Percentiles rank a stretch among this genome's conserved stretches.
phyloP scores from a whole-genome alignment of 352 stramenopile species.

The Blastocystis sp. region DNA sequence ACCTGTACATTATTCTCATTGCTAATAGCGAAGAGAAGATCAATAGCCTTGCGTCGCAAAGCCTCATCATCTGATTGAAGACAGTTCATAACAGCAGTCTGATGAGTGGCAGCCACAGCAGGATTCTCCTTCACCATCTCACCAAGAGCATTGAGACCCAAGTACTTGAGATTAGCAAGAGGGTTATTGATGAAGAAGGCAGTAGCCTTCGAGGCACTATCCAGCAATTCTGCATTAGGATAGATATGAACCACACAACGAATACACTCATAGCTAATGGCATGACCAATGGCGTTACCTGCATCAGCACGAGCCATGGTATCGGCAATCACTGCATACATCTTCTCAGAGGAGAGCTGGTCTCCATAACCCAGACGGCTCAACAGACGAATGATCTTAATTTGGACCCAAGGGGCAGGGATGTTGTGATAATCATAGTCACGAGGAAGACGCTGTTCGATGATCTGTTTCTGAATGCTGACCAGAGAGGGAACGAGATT shows the following conservation, averaged over 20 bases:
- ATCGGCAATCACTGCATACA: slow-evolving; percentile 98
- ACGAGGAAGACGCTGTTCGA: slow-evolving; percentile 92
- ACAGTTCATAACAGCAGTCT: slow-evolving; percentile 99
- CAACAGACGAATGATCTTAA: slow-evolving; percentile 92
- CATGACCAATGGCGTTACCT: slow-evolving; percentile 98
- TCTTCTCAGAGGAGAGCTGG: slow-evolving; percentile 88
- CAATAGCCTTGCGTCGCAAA: slow-evolving; percentile 88
- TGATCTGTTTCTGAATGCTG: slow-evolving; percentile 99
- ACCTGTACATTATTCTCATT: slow-evolving; percentile 99
- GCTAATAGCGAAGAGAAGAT: slow-evolving; percentile 91
- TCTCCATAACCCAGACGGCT: slow-evolving; percentile 88
- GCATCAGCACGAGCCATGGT: slow-evolving; percentile 96
- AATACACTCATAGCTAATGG: slow-evolving; percentile 99
- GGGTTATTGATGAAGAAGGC: slow-evolving; percentile 89
- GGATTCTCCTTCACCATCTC: slow-evolving; percentile 93
- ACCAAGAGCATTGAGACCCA: slow-evolving; percentile 96
- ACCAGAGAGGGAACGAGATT: slow-evolving; percentile 97
- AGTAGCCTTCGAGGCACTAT: slow-evolving; percentile 84
- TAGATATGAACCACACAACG: slow-evolving; percentile 98
- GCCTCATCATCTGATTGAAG: slow-evolving; percentile 98
- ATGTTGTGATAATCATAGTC: slow-evolving; percentile 99
- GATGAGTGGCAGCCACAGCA: slow-evolving; percentile 94
- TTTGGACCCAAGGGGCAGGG: slow-evolving; percentile 98
- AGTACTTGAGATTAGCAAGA: slow-evolving; percentile 94
- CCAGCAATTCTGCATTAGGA: slow-evolving; percentile 92